Evolutionary conservation across 495 filamentous ascomycete species (phyloP).

Genomic region (Paragyromitra xinjiangensis): DNA sequence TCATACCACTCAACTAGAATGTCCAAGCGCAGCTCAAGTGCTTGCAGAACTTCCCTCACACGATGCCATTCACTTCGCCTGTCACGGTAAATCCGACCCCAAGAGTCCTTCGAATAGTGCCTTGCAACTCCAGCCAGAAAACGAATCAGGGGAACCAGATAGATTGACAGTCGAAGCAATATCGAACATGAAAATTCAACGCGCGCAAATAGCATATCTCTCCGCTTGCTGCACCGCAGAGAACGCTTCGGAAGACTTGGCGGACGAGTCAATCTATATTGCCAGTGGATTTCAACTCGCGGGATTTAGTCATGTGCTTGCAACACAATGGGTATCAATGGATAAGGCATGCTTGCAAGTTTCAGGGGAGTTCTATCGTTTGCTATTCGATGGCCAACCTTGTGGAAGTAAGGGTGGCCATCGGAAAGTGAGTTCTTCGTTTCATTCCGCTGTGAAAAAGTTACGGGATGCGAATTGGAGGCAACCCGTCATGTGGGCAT

Average conservation of each 20-base stretch:
- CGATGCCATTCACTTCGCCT: slow-evolving; percentile 49
- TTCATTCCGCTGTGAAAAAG: slow-evolving; percentile 41
- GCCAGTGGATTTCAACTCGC: slow-evolving; percentile 58
- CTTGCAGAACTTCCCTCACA: slow-evolving; percentile 12
- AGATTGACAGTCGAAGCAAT: background rate
- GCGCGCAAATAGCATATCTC: slow-evolving; percentile 49
- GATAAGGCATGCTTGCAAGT: slow-evolving; percentile 18
- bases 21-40: slow-evolving; percentile 24
- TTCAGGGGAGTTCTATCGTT: slow-evolving; percentile 11
- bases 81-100: slow-evolving; percentile 38
- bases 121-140: slow-evolving; percentile 27
- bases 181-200: background rate
- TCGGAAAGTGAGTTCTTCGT: slow-evolving; percentile 17
- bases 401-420: background rate
- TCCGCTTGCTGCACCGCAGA: slow-evolving; percentile 58
- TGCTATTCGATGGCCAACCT: background rate
- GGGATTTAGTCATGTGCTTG: slow-evolving; percentile 59
- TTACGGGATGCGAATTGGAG: slow-evolving; percentile 12
- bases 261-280: slow-evolving; percentile 22
- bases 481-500: slow-evolving; percentile 27
- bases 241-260: slow-evolving; percentile 20
- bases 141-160: background rate
- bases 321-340: slow-evolving; percentile 54
- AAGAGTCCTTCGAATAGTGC: slow-evolving; percentile 44
- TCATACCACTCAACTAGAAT: background rate